Conservation (phyloP, 139 green algal species). For the Raphidocelis subcapitata region DNA sequence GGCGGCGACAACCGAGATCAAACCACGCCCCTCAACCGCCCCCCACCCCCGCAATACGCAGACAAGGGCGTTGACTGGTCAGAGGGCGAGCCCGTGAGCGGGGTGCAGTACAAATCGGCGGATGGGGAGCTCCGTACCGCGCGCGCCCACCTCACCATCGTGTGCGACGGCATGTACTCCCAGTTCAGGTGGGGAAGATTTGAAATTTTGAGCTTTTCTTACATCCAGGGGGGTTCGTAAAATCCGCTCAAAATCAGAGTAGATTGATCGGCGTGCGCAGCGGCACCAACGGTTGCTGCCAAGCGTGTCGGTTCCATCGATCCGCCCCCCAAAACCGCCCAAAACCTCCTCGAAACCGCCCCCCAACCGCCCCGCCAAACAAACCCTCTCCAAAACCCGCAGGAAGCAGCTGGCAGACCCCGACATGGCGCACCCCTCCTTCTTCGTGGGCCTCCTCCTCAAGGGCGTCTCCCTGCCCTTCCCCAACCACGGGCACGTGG, state of each 20-base stretch:
- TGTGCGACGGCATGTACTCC: conserved; percentile 98
- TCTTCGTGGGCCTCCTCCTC: conserved; percentile 94
- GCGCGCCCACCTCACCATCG: conserved; percentile 84
- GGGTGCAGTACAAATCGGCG: conserved; percentile 76
- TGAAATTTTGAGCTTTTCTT: background rate
- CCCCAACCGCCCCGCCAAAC: too few relatives aligned
- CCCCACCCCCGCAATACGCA: too few relatives aligned
- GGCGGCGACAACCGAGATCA: too few relatives aligned
- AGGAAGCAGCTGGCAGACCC: conserved; percentile 67
- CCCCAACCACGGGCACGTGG: conserved; percentile 91
- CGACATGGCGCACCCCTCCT: conserved; percentile 81
- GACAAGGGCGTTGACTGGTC: conserved; percentile 68
- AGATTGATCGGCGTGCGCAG: too few relatives aligned
- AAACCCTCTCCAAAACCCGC: background rate
- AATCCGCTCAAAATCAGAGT: too few relatives aligned
- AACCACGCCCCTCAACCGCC: too few relatives aligned
- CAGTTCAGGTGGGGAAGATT: conserved; percentile 45
- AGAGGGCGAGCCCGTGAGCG: conserved; percentile 83
- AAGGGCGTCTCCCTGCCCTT: conserved; percentile 69
- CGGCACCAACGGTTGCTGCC: too few relatives aligned
- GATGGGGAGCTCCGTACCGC: conserved; percentile 45
- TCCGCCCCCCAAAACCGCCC: too few relatives aligned
- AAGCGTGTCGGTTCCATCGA: too few relatives aligned
- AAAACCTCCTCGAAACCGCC: too few relatives aligned
- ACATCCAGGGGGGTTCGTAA: background rate